Conservation (phyloP, 768 basidiomycete genomes). For the Cystofilobasidium ferigula region DNA sequence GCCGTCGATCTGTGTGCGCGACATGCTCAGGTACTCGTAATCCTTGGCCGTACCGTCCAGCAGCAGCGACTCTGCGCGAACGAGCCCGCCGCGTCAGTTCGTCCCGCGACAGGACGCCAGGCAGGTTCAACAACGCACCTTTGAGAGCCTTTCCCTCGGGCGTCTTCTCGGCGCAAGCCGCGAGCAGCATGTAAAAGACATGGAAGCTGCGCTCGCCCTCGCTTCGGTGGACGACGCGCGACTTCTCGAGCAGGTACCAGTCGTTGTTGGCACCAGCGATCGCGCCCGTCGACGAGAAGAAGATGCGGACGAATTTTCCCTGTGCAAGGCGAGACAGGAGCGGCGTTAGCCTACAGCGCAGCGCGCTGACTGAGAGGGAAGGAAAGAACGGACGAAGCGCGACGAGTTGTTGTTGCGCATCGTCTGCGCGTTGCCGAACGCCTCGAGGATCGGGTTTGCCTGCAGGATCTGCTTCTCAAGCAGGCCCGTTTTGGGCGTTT, state of each 20-base stretch:
- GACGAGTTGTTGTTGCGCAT: slow-evolving; percentile 97
- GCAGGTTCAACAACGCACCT: slow-evolving; percentile 43
- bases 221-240: slow-evolving; percentile 75
- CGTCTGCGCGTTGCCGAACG: slow-evolving; percentile 97
- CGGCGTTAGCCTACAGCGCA: not conserved
- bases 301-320: slow-evolving; percentile 93
- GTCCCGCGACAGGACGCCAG: not conserved
- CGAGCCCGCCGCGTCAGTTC: too few species aligned
- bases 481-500: slow-evolving; percentile 41
- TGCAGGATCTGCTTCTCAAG: slow-evolving; percentile 93
- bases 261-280: slow-evolving; percentile 97
- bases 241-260: slow-evolving; percentile 98
- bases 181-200: slow-evolving; percentile 86
- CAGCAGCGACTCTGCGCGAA: slow-evolving; percentile 53
- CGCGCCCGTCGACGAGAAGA: slow-evolving; percentile 81
- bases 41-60: slow-evolving; percentile 63
- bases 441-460: slow-evolving; percentile 92
- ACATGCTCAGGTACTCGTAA: slow-evolving; percentile 85
- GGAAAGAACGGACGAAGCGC: slow-evolving; percentile 52
- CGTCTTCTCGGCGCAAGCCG: slow-evolving; percentile 43
- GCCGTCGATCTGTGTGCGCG: slow-evolving; percentile 82
- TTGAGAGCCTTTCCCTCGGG: slow-evolving; percentile 49
- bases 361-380: not conserved
- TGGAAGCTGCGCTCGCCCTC: slow-evolving; percentile 89
- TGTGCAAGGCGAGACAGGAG: slow-evolving; percentile 12